Evolutionary conservation across 331 rosid genomes (phyloP).

Genomic region (Acacia concinna): DNA sequence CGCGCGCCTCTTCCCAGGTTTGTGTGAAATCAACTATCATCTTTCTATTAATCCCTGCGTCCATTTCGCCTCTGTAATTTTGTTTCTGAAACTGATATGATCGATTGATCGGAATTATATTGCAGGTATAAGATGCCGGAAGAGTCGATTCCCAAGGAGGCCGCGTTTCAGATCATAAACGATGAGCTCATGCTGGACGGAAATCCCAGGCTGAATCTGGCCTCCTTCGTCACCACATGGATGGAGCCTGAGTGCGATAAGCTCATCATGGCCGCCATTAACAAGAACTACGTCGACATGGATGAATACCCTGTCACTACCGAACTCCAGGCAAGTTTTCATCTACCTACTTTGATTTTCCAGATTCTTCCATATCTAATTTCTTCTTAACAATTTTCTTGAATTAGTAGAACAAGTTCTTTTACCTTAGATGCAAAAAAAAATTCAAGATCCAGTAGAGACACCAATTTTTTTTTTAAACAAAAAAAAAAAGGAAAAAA

Average conservation of each 20-base stretch:
- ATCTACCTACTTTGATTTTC: not conserved
- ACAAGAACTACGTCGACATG: conserved; percentile 84
- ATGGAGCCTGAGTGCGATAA: conserved; percentile 77
- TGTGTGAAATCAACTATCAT: not conserved
- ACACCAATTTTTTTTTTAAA: not conserved
- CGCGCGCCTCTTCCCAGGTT: conserved; percentile 82
- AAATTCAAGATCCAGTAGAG: not conserved
- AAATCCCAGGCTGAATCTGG: conserved; percentile 62
- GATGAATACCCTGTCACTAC: conserved; percentile 88
- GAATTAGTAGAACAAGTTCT: not conserved
- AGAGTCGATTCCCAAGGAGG: conserved; percentile 64
- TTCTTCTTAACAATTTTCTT: not conserved
- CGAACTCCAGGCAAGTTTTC: conserved; percentile 55
- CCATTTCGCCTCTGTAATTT: not conserved
- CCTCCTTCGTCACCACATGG: conserved; percentile 77
- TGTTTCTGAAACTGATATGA: not conserved
- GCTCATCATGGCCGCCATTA: conserved; percentile 66
- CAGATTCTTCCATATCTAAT: not conserved
- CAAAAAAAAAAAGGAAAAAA: not conserved
- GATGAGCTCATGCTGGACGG: conserved; percentile 72
- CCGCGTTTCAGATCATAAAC: conserved; percentile 61
- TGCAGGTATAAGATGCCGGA: conserved; percentile 53
- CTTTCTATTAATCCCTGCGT: too few relatives aligned
- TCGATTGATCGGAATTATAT: not conserved
- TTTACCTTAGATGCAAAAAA: not conserved